Conservation (phyloP, 2,329 filamentous ascomycete species). For the Talaromyces amestolkiae region DNA sequence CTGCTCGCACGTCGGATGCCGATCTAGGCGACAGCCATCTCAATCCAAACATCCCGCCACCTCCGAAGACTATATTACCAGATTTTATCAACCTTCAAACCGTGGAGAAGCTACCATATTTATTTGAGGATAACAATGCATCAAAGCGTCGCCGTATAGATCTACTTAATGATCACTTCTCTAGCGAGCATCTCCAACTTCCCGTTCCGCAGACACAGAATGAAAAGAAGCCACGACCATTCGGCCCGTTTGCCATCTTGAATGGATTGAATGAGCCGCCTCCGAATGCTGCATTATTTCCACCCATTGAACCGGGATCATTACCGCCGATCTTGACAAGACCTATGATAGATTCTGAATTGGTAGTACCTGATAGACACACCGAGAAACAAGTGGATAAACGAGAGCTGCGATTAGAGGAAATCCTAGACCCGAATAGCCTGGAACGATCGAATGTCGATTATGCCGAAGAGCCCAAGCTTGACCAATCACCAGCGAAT, state of each 20-base stretch:
- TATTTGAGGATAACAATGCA: slow-evolving; percentile 39
- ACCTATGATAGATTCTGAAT: slow-evolving; percentile 28
- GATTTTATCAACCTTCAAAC: slow-evolving; percentile 50
- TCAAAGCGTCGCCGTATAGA: slow-evolving; percentile 48
- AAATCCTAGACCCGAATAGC: slow-evolving; percentile 31
- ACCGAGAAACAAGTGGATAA: slow-evolving; percentile 30
- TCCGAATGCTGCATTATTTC: slow-evolving; percentile 59
- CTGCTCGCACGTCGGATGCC: slow-evolving; percentile 35
- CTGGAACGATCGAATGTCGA: slow-evolving; percentile 21
- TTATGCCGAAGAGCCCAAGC: not conserved
- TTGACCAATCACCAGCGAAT: not conserved
- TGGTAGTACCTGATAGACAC: slow-evolving; percentile 6
- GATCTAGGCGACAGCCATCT: slow-evolving; percentile 31
- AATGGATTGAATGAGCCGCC: slow-evolving; percentile 64
- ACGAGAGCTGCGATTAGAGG: slow-evolving; percentile 36
- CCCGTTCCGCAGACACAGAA: slow-evolving; percentile 49
- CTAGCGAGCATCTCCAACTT: slow-evolving; percentile 45
- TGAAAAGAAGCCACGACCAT: slow-evolving; percentile 44
- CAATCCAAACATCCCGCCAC: slow-evolving; percentile 36
- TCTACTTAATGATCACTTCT: slow-evolving; percentile 38
- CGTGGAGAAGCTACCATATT: slow-evolving; percentile 44
- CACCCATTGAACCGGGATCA: slow-evolving; percentile 57
- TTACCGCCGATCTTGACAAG: slow-evolving; percentile 38
- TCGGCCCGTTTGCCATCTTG: slow-evolving; percentile 49
- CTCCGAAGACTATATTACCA: slow-evolving; percentile 42